Base-by-base conservation (phyloP, 1,284 basidiomycete genomes). In the Hemileia vastatrix region DNA sequence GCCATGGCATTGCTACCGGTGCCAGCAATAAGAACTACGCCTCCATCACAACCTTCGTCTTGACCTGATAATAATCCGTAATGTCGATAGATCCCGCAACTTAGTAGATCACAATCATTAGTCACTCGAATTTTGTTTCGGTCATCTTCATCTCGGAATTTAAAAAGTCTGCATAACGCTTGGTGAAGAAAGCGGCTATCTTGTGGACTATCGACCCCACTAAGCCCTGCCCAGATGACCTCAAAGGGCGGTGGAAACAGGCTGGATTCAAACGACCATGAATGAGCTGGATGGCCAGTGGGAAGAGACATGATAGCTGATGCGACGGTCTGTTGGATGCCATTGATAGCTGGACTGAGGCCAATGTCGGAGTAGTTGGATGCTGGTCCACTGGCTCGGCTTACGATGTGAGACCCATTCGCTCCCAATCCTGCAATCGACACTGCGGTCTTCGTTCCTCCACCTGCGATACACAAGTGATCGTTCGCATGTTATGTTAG, bases 11-110 rank as follows among this genome's bases (percentile, higher is more conserved):
- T 61, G 21, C 59, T 61, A 31, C 59, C 59, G 3, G 59, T 61
- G 1, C 59, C 59, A n/a, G 59, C 59, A 33, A 61, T 61, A 24
- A 61, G 40, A n/a, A 61, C 59, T 6, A 61, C 54, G 2, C 59
- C 59, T 6, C 59, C 59, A 32, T 21, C 9, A 40, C 52, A 54
- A n/a, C 21, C 18, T 8, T 23, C 36, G 4, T 24, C 8, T 4
- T 1, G 6, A 19, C n/a, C 18, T 9, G 44, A 48, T 13, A 44
- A 44, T 4, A 15, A 13, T 13, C 24, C 8, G 19, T 61, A 61
- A 32, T 47, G 43, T 13, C 1, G n/a, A 11, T 61, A 51, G 31
- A 61, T 61, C 15, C 31, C 24, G 21, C 59, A 45, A 32, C 51
- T 48, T 6, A 61, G 18, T 4, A 61, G 51, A 36, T 61, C 59